A percentile compares a stretch with the other conserved stretches of the same genome.
phyloP scores from a whole-genome alignment of 169 alveolate species.

The Babesia gibsoni region DNA sequence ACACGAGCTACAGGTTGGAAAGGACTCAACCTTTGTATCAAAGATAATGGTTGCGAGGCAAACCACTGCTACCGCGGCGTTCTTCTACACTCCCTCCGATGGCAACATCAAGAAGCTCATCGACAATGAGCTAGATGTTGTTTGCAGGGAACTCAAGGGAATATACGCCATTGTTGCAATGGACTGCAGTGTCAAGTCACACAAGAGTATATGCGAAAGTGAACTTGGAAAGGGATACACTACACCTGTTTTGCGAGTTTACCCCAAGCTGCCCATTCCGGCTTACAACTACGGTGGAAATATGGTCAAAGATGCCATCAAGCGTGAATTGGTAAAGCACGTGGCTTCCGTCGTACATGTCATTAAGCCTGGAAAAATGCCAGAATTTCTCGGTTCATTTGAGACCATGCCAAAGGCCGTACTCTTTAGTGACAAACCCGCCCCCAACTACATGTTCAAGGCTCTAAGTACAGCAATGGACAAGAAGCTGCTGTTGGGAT shows the following conservation, averaged over 20 bases:
- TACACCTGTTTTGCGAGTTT: constrained; percentile 63
- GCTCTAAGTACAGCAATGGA: constrained; percentile 71
- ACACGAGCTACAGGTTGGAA: constrained; percentile 74
- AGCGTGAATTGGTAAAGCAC: constrained; percentile 47
- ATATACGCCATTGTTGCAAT: constrained; percentile 63
- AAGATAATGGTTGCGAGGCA: constrained; percentile 70
- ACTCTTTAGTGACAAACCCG: constrained; percentile 67
- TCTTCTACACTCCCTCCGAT: constrained; percentile 68
- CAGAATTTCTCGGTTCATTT: constrained; percentile 67
- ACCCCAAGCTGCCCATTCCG: constrained; percentile 74
- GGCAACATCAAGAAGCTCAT: constrained; percentile 60
- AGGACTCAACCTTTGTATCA: constrained; percentile 66
- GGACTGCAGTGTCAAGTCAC: constrained; percentile 62
- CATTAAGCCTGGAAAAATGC: constrained; percentile 58
- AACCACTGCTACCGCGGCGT: constrained; percentile 63
- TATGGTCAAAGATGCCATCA: constrained; percentile 27
- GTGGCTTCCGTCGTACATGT: constrained; percentile 70
- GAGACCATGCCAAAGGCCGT: constrained; percentile 75
- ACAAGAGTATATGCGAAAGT: constrained; percentile 44
- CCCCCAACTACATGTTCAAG: constrained; percentile 70
- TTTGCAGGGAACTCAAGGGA: constrained; percentile 69
- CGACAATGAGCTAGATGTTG: constrained; percentile 63
- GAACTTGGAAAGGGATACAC: constrained; percentile 63
- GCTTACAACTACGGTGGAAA: constrained; percentile 55
- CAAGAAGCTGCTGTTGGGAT: constrained; percentile 65